These are phyloP conservation scores for Fistulinella prunicolor DNA, from an alignment of 768 basidiomycete genomes.

Conservation along the genomic window DNA sequence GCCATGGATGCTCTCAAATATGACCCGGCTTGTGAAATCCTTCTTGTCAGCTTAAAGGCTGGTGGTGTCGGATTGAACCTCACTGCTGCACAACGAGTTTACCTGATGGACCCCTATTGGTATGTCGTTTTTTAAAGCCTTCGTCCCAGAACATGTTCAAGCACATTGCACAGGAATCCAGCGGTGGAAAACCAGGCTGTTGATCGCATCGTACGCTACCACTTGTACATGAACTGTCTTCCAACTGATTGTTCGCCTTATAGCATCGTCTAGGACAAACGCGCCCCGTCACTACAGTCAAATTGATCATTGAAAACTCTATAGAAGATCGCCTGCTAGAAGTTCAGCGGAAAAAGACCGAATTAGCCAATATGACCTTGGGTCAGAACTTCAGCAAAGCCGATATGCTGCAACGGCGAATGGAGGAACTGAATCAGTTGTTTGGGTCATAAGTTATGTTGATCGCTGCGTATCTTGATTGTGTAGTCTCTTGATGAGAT, in stretches of 20 bases:
- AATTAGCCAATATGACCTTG: conserved; percentile 90
- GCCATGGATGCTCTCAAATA: conserved; percentile 92
- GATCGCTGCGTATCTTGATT: conserved; percentile 15
- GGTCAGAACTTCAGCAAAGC: conserved; percentile 84
- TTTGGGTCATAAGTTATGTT: conserved; percentile 49
- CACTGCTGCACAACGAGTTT: conserved; percentile 90
- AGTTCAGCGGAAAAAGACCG: conserved; percentile 93
- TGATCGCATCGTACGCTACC: conserved; percentile 81
- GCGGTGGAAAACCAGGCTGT: conserved; percentile 98
- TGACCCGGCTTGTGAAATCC: conserved; percentile 88
- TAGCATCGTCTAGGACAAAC: conserved; percentile 97
- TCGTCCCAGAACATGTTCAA: background rate
- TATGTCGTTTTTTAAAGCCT: conserved; percentile 26
- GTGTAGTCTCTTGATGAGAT: conserved; percentile 15
- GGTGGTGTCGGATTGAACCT: conserved; percentile 97
- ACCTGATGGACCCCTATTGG: conserved; percentile 98
- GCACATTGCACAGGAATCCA: conserved; percentile 65
- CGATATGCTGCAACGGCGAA: conserved; percentile 80
- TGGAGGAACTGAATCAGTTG: conserved; percentile 82
- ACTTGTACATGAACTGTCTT: background rate
- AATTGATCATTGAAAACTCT: conserved; percentile 90
- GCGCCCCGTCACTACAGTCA: conserved; percentile 85
- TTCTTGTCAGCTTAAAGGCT: conserved; percentile 93
- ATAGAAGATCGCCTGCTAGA: conserved; percentile 92
- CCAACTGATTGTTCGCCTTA: background rate